Conservation (phyloP, 345 rosid genomes). For the Erysimum cheiranthoides region DNA sequence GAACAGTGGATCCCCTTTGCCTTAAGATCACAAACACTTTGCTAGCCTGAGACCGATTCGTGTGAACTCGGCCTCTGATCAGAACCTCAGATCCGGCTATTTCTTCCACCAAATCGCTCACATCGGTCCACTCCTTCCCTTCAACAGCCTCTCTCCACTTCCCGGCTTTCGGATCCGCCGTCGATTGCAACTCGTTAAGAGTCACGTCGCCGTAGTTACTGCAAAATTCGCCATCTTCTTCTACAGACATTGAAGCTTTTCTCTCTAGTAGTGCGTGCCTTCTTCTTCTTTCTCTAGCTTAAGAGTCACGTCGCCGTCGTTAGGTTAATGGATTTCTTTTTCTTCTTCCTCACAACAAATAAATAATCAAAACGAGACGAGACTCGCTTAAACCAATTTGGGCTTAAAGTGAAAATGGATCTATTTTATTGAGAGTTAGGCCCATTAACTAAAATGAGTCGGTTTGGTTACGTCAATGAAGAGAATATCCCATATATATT, state of each 20-base stretch:
- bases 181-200: conserved; percentile 57
- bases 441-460: no score
- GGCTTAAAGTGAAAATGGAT: no score
- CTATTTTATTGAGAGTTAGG: no score
- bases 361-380: no score
- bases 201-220: conserved; percentile 61
- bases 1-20: conserved; percentile 66
- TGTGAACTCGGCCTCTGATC: conserved; percentile 67
- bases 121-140: conserved; percentile 46
- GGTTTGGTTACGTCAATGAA: no score
- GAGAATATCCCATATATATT: no score
- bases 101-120: conserved; percentile 50
- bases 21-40: conserved; percentile 69
- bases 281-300: no score
- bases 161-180: neutral
- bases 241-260: conserved; percentile 46
- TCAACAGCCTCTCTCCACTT: conserved; percentile 42
- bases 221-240: conserved; percentile 50
- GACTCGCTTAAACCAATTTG: no score
- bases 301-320: no score
- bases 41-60: conserved; percentile 51
- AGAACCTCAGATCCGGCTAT: conserved; percentile 51
- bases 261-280: no score
- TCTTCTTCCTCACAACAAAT: no score
- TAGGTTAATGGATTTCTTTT: no score